Evolutionary conservation across 192 early-diverging fungal species (phyloP).

Genomic region (Spinellus fusiger): DNA sequence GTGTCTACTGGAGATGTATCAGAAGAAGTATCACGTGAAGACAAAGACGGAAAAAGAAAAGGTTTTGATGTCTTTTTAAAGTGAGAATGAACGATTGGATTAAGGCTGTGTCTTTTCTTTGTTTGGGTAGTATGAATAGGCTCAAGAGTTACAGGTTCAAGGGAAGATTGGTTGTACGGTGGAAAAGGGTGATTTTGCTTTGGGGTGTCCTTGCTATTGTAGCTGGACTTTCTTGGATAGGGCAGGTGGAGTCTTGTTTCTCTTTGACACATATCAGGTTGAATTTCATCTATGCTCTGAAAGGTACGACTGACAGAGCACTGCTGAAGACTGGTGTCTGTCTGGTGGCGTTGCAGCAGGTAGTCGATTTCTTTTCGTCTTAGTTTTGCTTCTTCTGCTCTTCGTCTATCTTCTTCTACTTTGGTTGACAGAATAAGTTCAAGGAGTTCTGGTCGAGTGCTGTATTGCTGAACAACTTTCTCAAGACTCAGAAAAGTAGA

Average conservation of each 20-base stretch:
- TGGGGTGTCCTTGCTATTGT: neutral
- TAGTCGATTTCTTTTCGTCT: conserved; percentile 45
- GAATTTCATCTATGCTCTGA: neutral
- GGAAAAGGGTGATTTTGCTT: neutral
- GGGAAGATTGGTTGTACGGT: too few species aligned
- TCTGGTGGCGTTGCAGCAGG: conserved; percentile 23
- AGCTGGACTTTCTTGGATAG: neutral
- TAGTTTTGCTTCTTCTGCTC: conserved; percentile 51
- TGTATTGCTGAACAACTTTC: conserved; percentile 41
- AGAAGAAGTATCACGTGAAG: neutral
- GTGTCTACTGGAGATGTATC: neutral
- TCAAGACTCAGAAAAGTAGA: conserved; percentile 38
- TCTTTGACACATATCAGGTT: neutral
- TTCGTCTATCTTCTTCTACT: conserved; percentile 52
- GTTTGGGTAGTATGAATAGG: neutral
- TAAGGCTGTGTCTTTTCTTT: too few species aligned
- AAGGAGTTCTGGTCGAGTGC: conserved; percentile 44
- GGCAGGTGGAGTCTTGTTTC: neutral
- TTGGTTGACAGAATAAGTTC: conserved; percentile 50
- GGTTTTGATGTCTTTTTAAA: too few species aligned
- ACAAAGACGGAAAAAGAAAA: too few species aligned
- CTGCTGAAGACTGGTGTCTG: neutral
- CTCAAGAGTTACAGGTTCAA: too few species aligned
- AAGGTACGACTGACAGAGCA: neutral
- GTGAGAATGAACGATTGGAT: neutral